A percentile compares a stretch with the other conserved stretches of the same genome.
phyloP scores from a whole-genome alignment of 2,329 filamentous ascomycete genomes.

The Aspergillus bombycis region DNA sequence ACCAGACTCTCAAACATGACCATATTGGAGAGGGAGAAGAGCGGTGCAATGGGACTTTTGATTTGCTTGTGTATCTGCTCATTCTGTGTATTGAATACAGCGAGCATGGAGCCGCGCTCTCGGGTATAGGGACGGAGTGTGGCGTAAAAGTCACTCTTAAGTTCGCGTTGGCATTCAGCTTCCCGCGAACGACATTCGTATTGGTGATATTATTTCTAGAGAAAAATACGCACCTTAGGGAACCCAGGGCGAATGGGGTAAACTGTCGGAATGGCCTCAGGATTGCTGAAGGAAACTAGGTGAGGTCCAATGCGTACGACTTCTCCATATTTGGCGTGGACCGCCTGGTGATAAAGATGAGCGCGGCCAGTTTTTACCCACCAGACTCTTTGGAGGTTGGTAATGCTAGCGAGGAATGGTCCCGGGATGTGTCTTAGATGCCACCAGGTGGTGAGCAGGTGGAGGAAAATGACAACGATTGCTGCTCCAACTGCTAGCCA shows the following conservation, averaged over 20 bases:
- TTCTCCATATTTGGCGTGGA: conserved; percentile 32
- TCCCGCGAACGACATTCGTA: no score
- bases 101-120: conserved; percentile 20
- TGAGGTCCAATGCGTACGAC: conserved; percentile 35
- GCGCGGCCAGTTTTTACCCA: conserved; percentile 28
- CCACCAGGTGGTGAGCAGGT: conserved; percentile 35
- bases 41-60: conserved; percentile 12
- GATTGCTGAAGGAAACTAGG: conserved; percentile 32
- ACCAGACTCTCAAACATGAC: conserved; percentile 11
- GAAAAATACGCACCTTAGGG: conserved; percentile 17
- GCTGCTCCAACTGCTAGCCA: no score
- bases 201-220: neutral
- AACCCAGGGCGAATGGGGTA: conserved; percentile 24
- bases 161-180: no score
- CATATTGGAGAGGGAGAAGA: conserved; percentile 16
- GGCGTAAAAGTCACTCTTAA: conserved; percentile 32
- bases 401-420: conserved; percentile 28
- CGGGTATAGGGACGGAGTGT: conserved; percentile 10
- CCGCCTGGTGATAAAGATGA: conserved; percentile 21
- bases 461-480: neutral
- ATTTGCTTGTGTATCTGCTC: conserved; percentile 29
- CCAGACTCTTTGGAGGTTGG: conserved; percentile 29
- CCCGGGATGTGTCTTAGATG: conserved; percentile 43
- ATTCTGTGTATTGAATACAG: conserved; percentile 35
- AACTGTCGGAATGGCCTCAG: conserved; percentile 23